phyloP scores from a whole-genome alignment of 805 yeast genomes.

The Hanseniaspora hatyaiensis region DNA sequence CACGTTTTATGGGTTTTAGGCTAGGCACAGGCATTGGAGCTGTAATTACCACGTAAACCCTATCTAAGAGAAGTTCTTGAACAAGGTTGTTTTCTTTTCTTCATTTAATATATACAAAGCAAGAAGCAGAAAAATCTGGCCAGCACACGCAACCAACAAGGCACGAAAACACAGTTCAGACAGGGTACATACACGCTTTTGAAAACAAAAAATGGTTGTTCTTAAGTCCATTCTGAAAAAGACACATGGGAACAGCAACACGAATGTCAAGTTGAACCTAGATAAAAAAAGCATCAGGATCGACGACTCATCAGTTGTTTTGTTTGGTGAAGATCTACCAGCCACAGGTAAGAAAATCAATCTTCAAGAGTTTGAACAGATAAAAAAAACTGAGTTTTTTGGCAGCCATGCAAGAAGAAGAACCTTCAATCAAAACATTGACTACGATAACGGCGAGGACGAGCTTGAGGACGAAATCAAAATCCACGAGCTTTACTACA shows the following conservation, averaged over 20 bases:
- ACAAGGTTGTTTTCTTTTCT: too few relatives aligned
- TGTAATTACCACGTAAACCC: too few relatives aligned
- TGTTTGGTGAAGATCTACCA: conserved; percentile 14
- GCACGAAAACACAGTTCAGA: neutral
- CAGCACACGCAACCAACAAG: too few relatives aligned
- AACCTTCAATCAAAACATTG: conserved; percentile 1
- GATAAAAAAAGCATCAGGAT: conserved; percentile 13
- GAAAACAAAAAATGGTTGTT: neutral
- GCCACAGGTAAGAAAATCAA: conserved; percentile 8
- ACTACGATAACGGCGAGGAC: conserved; percentile 7
- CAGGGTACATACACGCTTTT: too few relatives aligned
- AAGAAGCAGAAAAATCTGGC: too few relatives aligned
- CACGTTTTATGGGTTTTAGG: too few relatives aligned
- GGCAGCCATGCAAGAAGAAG: conserved; percentile 10
- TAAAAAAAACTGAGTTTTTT: conserved; percentile 9
- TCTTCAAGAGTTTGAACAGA: conserved; percentile 8
- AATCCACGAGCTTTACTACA: conserved; percentile 7
- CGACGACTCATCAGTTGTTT: conserved; percentile 3
- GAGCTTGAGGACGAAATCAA: conserved; percentile 1
- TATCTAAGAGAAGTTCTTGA: too few relatives aligned
- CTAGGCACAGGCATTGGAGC: too few relatives aligned
- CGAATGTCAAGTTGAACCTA: conserved; percentile 8
- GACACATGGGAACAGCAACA: neutral
- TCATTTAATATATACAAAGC: too few relatives aligned
- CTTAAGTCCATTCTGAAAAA: conserved; percentile 12